These are phyloP conservation scores for Mycena capillaripes DNA, from an alignment of 768 basidiomycete species.

Conservation along the genomic window DNA sequence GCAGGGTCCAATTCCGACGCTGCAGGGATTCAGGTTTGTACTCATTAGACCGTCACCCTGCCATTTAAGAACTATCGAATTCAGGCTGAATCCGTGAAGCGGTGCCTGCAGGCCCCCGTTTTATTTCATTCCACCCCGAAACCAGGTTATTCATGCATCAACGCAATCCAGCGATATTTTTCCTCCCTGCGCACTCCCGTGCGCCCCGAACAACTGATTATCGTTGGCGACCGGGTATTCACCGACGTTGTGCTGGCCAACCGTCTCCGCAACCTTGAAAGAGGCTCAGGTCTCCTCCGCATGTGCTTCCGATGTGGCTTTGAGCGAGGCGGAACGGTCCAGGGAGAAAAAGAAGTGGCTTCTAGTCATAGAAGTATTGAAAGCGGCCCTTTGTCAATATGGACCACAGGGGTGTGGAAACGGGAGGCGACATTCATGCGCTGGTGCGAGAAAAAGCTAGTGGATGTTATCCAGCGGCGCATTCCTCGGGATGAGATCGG, in stretches of 20 bases:
- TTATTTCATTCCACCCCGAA: slow-evolving; percentile 84
- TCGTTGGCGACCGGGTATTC: slow-evolving; percentile 94
- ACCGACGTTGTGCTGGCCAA: slow-evolving; percentile 93
- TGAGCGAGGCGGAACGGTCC: slow-evolving; percentile 43
- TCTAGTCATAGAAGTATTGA: slow-evolving; percentile 25
- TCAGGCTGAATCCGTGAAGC: slow-evolving; percentile 89
- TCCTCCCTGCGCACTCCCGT: slow-evolving; percentile 68
- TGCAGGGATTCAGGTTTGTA: slow-evolving; percentile 83
- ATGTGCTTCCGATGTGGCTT: slow-evolving; percentile 43
- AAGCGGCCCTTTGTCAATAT: slow-evolving; percentile 72
- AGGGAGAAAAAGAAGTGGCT: slow-evolving; percentile 42
- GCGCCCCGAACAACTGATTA: slow-evolving; percentile 73
- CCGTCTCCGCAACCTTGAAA: slow-evolving; percentile 62
- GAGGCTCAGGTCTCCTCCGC: slow-evolving; percentile 32
- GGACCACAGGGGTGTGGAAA: slow-evolving; percentile 81
- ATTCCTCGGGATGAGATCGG: slow-evolving; percentile 43
- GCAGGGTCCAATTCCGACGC: slow-evolving; percentile 86
- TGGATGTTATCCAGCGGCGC: slow-evolving; percentile 62
- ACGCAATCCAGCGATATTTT: slow-evolving; percentile 83
- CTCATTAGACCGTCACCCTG: background rate
- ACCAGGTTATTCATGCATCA: slow-evolving; percentile 84
- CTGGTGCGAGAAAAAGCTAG: slow-evolving; percentile 66
- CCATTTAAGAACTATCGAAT: background rate
- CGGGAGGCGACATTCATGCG: slow-evolving; percentile 74
- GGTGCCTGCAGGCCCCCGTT: slow-evolving; percentile 85